Evolutionary conservation across 1,284 basidiomycete species (phyloP), one percentile per base, ranked within the genome.

Genomic region (Naganishia albida): DNA sequence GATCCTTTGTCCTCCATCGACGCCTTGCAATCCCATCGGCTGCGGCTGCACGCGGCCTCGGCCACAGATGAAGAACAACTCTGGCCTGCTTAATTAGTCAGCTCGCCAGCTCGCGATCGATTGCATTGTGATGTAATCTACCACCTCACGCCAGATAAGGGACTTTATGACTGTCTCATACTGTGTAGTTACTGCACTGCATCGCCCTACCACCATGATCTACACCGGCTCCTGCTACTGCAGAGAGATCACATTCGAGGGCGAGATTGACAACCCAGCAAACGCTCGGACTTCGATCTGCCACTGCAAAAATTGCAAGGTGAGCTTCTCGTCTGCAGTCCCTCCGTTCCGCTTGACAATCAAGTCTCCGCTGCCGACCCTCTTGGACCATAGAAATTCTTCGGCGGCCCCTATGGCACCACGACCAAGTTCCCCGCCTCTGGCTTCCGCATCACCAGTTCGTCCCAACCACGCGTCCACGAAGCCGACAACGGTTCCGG

Each of bases 401-500:
- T 60, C 34, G 46, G 57, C 3, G 57, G 57, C 8, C 46, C 46
- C n/a, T 60, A 50, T 34, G 57, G 48, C 30, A 50, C 46, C 10
- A 60, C 46, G 3, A 60, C 57, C n/a, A 60, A 60, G 49, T 60
- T 60, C 57, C 57, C 57, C 18, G 13, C 57, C 34, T 49, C 46
- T 23, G 46, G 44, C 34, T 49, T 49, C 56, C 56, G 30, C 30
- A 50, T 50, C 46, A 60, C 57, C 0, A 50, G 46, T 23, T 23
- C 34, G 1, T 18, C 46, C 34, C 10, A 42, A 49, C 46, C 57
- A 26, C 15, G 20, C 30, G 25, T 50, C 10, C 56, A 50, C 39
- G 62, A 63, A 53, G 62, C 62, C 20, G 62, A 63, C 62, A 54
- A 63, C 62, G 50, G 49, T 42, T 54, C 50, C 39, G 62, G 62